Evolutionary conservation across 1,139 yeast species (phyloP).

Genomic region (Debaryomyces robertsiae): DNA sequence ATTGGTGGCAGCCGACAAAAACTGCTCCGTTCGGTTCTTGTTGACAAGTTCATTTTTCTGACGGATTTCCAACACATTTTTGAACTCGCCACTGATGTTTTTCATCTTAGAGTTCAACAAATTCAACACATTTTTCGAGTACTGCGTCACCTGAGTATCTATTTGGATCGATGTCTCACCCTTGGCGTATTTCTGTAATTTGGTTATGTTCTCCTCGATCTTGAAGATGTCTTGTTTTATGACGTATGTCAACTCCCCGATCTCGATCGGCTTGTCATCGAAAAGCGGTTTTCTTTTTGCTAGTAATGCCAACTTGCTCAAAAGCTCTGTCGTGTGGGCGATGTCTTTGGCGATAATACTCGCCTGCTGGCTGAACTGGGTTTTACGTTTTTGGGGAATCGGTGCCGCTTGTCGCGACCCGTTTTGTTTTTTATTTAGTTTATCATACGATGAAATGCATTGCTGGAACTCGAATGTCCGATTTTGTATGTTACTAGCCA

Average conservation of each 20-base stretch:
- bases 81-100: slow-evolving; percentile 90
- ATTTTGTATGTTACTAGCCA: slow-evolving; percentile 54
- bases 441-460: slow-evolving; percentile 72
- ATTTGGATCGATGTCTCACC: slow-evolving; percentile 49
- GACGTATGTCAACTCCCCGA: slow-evolving; percentile 87
- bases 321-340: slow-evolving; percentile 80
- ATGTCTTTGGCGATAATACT: slow-evolving; percentile 86
- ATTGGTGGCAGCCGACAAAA: slow-evolving; percentile 56
- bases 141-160: slow-evolving; percentile 65
- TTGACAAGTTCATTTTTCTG: slow-evolving; percentile 83
- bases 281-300: slow-evolving; percentile 93
- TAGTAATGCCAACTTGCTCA: slow-evolving; percentile 76
- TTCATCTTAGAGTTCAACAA: slow-evolving; percentile 86
- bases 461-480: slow-evolving; percentile 86
- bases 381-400: slow-evolving; percentile 33
- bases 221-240: slow-evolving; percentile 91
- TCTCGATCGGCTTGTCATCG: slow-evolving; percentile 92
- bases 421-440: slow-evolving; percentile 48
- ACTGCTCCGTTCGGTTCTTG: slow-evolving; percentile 82
- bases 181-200: slow-evolving; percentile 57
- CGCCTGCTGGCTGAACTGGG: slow-evolving; percentile 82
- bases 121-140: slow-evolving; percentile 84
- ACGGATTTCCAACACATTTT: slow-evolving; percentile 81
- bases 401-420: slow-evolving; percentile 11
- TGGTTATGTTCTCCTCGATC: slow-evolving; percentile 76